Percentiles rank a stretch among this genome's conserved stretches.
phyloP scores from a whole-genome alignment of 768 basidiomycete genomes.

The Tremella yokohamensis region DNA sequence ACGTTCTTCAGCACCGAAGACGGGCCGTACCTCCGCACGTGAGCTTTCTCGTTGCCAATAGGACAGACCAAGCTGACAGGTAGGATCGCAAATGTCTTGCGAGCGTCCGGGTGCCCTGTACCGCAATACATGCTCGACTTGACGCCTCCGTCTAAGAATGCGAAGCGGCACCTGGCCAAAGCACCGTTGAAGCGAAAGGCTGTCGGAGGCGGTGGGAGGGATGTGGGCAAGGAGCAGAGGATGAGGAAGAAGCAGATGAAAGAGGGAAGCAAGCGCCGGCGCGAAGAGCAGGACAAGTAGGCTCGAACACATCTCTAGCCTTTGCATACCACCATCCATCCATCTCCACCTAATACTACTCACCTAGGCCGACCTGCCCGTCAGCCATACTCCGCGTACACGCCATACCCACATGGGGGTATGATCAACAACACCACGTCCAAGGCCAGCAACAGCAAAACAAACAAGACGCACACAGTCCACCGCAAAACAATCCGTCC shows the following conservation, averaged over 20 bases:
- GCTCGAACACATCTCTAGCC: too few relatives aligned
- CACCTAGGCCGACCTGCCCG: too few relatives aligned
- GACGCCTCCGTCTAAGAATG: slow-evolving; percentile 87
- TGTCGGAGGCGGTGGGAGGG: slow-evolving; percentile 58
- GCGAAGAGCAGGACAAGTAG: neutral
- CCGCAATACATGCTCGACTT: slow-evolving; percentile 94
- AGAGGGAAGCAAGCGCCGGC: slow-evolving; percentile 24
- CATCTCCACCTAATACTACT: too few relatives aligned
- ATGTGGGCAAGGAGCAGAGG: slow-evolving; percentile 40
- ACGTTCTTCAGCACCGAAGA: slow-evolving; percentile 96
- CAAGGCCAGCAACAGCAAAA: too few relatives aligned
- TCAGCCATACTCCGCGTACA: too few relatives aligned
- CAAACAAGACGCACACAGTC: too few relatives aligned
- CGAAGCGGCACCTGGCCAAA: slow-evolving; percentile 78
- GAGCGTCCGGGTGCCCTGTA: slow-evolving; percentile 83
- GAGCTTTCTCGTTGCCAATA: slow-evolving; percentile 41
- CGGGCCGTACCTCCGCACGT: slow-evolving; percentile 83
- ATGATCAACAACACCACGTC: too few relatives aligned
- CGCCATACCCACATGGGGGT: too few relatives aligned
- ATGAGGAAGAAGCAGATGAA: slow-evolving; percentile 40
- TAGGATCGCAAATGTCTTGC: slow-evolving; percentile 92
- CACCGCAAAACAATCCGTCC: too few relatives aligned
- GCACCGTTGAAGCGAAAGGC: slow-evolving; percentile 61
- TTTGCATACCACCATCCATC: too few relatives aligned
- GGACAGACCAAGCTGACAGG: neutral